Conservation (phyloP, 208 protist species). For the Zelonia costaricensis region DNA sequence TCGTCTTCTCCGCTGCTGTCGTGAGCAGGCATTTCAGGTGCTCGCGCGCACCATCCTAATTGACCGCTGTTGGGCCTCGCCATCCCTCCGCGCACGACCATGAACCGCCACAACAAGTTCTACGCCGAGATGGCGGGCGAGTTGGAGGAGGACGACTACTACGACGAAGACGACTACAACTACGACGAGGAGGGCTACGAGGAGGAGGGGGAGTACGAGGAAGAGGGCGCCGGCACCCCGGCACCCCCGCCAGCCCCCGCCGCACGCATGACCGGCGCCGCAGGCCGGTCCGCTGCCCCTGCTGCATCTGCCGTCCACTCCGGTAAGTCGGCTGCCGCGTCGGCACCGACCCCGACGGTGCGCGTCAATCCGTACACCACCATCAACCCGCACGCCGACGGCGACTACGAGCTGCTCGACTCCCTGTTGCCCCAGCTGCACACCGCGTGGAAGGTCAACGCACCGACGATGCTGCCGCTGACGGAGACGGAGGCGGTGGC, state of each 20-base stretch:
- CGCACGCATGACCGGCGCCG: not conserved
- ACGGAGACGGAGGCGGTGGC: slow-evolving; percentile 42
- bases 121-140: slow-evolving; percentile 55
- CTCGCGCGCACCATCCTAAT: no score
- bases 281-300: not conserved
- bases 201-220: slow-evolving; percentile 35
- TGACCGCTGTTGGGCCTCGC: no score
- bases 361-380: slow-evolving; percentile 30
- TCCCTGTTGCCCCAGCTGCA: slow-evolving; percentile 40
- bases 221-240: slow-evolving; percentile 1
- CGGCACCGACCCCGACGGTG: not conserved
- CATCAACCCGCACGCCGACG: slow-evolving; percentile 33
- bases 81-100: slow-evolving; percentile 2
- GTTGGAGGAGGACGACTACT: slow-evolving; percentile 58
- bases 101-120: slow-evolving; percentile 85
- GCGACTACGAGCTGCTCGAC: slow-evolving; percentile 60
- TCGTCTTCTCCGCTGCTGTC: no score
- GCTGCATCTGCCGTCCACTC: not conserved
- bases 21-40: no score
- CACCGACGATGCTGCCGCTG: slow-evolving; percentile 34
- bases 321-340: no score
- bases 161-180: slow-evolving; percentile 51
- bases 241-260: not conserved
- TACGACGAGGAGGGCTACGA: slow-evolving; percentile 70
- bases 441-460: slow-evolving; percentile 39